Evolutionary conservation across 1,284 basidiomycete species (phyloP), one percentile per base, ranked within the genome.

Genomic region (Ceratobasidium sp.): DNA sequence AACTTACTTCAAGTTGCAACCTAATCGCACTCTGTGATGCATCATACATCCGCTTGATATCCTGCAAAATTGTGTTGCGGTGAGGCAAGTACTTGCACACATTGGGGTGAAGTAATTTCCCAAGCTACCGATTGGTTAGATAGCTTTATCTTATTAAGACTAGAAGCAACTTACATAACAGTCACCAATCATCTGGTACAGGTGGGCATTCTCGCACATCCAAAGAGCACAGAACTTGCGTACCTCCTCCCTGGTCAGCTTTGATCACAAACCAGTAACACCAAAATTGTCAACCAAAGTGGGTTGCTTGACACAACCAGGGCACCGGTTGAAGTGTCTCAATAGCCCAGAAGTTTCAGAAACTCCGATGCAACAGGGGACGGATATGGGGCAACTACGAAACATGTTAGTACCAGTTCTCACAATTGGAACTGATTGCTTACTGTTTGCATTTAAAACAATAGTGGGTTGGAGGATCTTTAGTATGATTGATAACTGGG

Each of bases 91-190:
- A 18, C 14, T 45, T 62, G 26, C 43, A 30, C 0, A 21, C 28
- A 14, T 62, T 16, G 1, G 26, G 43, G n/a, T 30, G 23, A 30
- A 61, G 26, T 3, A 61, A 23, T 16, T 45, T 61, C 3, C 39
- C 41, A 23, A 61, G 59, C 59, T 61, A 28, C n/a, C 4, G 14
- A 23, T 8, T 10, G 28, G 23, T 41, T 12, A 41, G 36, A 26
- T 28, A 60, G 14, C 9, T n/a, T n/a, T n/a, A 45, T 10, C n/a
- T 46, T n/a, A n/a, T n/a, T n/a, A n/a, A n/a, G n/a, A n/a, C n/a
- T n/a, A n/a, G n/a, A n/a, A n/a, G n/a, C n/a, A n/a, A n/a, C 60
- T 50, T 23, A 62, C 60, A 50, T 62, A 48, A 34, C 45, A 2
- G 43, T 62, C 45, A 10, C 34, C 36, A 1, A 62, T 21, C 3